A percentile compares a stretch with the other conserved stretches of the same genome.
Evolutionary conservation across 2,329 filamentous ascomycete species (phyloP).

Genomic region (Oidium heveae): DNA sequence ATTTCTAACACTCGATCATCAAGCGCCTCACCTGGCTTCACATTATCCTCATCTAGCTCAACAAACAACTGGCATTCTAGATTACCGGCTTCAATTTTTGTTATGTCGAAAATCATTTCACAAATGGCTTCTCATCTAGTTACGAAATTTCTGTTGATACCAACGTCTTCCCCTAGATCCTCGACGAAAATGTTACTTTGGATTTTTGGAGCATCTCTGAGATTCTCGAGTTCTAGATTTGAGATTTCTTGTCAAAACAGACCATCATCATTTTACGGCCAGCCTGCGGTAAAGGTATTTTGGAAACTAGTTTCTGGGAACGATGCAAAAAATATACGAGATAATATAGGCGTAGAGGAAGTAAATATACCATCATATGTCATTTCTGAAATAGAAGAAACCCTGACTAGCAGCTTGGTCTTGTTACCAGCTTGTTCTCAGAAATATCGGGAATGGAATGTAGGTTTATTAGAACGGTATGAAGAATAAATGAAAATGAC

Average conservation of each 20-base stretch:
- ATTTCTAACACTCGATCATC: neutral
- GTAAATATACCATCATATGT: slow-evolving; percentile 26
- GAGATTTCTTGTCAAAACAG: neutral
- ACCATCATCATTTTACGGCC: neutral
- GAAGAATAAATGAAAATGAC: slow-evolving; percentile 19
- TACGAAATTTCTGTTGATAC: neutral
- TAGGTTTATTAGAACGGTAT: slow-evolving; percentile 35
- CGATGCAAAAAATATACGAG: slow-evolving; percentile 2
- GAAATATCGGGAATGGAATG: slow-evolving; percentile 38
- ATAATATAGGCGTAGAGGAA: slow-evolving; percentile 22
- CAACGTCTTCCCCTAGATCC: neutral
- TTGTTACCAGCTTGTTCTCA: slow-evolving; percentile 30
- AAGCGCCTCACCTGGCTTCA: neutral
- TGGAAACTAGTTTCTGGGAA: slow-evolving; percentile 5
- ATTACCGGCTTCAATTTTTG: neutral
- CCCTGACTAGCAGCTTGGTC: slow-evolving; percentile 19
- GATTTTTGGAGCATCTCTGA: slow-evolving; percentile 2
- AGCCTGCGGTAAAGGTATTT: slow-evolving; percentile 11
- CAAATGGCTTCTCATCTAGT: neutral
- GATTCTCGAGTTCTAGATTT: slow-evolving; percentile 2
- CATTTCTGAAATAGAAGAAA: slow-evolving; percentile 19
- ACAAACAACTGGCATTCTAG: neutral
- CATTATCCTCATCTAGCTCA: neutral
- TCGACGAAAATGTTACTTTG: slow-evolving; percentile 2
- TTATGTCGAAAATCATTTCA: neutral